Evolutionary conservation across 2,329 filamentous ascomycete species (phyloP).

Genomic region (Colletotrichum caudatum): DNA sequence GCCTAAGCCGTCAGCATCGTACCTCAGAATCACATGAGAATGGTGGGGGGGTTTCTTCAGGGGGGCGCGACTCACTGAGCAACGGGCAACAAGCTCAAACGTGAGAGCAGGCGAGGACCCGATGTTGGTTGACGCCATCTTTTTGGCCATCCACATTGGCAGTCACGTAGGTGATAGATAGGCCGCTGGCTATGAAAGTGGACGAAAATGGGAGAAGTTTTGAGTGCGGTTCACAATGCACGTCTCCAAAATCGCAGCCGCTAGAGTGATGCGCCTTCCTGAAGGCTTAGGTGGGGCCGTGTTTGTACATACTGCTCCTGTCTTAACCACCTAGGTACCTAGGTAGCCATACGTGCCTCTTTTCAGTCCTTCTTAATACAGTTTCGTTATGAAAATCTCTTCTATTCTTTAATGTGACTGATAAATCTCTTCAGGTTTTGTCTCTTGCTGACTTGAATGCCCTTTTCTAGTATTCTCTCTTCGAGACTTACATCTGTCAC

Average conservation of each 20-base stretch:
- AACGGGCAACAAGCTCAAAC: conserved; percentile 82
- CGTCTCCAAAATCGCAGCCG: conserved; percentile 26
- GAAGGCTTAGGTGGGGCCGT: conserved; percentile 14
- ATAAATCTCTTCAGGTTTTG: not conserved
- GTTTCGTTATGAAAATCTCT: not conserved
- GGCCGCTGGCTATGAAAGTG: conserved; percentile 10
- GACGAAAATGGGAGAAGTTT: not conserved
- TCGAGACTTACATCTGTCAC: not conserved
- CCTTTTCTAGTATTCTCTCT: not conserved
- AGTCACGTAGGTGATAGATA: conserved; percentile 20
- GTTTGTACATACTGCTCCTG: not conserved
- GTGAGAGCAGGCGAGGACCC: conserved; percentile 75
- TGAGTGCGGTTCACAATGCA: conserved; percentile 6
- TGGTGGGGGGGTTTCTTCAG: not conserved
- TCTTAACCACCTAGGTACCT: not conserved
- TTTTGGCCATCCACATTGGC: conserved; percentile 48
- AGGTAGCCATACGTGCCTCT: not conserved
- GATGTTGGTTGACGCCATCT: conserved; percentile 63
- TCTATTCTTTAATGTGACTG: not conserved
- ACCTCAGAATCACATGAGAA: conserved; percentile 14
- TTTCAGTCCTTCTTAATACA: not conserved
- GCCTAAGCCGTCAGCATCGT: conserved; percentile 24
- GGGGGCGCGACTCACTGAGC: conserved; percentile 73
- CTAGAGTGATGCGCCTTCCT: conserved; percentile 30
- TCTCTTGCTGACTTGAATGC: not conserved